These are phyloP conservation scores for Phytophthora sp. DNA, from an alignment of 352 stramenopile species.

Conservation along the genomic window DNA sequence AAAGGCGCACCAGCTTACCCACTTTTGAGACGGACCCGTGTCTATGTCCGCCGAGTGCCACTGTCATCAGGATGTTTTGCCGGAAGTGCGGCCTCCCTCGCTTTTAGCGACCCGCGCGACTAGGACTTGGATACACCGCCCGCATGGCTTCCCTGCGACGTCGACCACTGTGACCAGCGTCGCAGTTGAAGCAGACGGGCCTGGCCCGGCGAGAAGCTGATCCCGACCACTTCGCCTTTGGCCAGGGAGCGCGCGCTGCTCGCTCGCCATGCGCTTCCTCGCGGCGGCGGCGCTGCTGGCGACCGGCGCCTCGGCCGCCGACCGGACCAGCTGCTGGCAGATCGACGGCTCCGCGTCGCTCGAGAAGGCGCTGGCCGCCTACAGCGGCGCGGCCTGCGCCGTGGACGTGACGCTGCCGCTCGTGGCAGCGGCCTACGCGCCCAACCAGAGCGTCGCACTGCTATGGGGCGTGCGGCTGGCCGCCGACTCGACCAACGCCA, in stretches of 20 bases:
- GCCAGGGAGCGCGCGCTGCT: neutral
- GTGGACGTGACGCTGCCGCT: slow-evolving; percentile 41
- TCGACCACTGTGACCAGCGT: slow-evolving; percentile 9
- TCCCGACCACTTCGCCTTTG: slow-evolving; percentile 26
- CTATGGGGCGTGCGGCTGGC: slow-evolving; percentile 50
- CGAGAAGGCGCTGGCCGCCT: slow-evolving; percentile 24
- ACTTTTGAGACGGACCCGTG: neutral
- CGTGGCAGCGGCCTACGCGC: slow-evolving; percentile 38
- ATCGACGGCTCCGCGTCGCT: slow-evolving; percentile 31
- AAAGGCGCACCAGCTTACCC: no score
- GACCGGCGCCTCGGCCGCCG: neutral
- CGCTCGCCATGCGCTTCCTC: slow-evolving; percentile 22
- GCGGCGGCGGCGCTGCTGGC: slow-evolving; percentile 1
- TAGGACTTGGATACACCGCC: neutral
- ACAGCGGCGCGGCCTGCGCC: slow-evolving; percentile 30
- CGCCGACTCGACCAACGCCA: slow-evolving; percentile 37
- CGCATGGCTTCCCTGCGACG: neutral
- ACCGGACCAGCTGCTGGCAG: slow-evolving; percentile 42
- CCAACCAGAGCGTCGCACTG: slow-evolving; percentile 48
- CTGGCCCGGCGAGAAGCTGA: slow-evolving; percentile 18
- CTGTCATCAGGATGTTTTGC: slow-evolving; percentile 9
- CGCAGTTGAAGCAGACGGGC: slow-evolving; percentile 20
- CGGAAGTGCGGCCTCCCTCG: slow-evolving; percentile 5
- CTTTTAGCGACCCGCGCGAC: neutral
- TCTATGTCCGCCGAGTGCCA: neutral